Percentiles rank a stretch among this genome's conserved stretches.
phyloP scores from a whole-genome alignment of 441 rosid species.

The Pelargonium cotyledonis region DNA sequence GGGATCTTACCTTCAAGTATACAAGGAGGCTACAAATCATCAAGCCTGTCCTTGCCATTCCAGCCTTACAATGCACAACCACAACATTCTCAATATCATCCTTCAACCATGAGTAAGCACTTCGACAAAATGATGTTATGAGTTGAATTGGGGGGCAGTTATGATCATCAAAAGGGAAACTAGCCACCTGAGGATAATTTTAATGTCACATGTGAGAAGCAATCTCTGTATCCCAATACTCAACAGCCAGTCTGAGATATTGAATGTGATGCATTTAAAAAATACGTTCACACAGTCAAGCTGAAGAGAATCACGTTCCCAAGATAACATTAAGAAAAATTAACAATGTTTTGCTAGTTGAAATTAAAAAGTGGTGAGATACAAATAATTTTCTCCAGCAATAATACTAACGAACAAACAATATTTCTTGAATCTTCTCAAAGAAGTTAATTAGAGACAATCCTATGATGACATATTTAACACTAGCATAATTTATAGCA shows the following conservation, averaged over 20 bases:
- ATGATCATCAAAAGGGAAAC: conserved; percentile 97
- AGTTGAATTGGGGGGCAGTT: conserved; percentile 95
- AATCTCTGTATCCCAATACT: background rate
- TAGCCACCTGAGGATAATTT: conserved; percentile 62
- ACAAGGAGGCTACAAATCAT: conserved; percentile 96
- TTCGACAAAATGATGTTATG: conserved; percentile 74
- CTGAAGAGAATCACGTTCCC: no score
- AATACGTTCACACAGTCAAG: no score
- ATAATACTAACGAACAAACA: no score
- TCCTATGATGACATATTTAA: no score
- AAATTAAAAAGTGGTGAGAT: no score
- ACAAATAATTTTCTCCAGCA: no score
- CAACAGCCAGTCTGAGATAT: background rate
- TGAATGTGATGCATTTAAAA: background rate
- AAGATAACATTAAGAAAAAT: no score
- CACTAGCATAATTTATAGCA: no score
- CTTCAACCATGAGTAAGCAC: conserved; percentile 95
- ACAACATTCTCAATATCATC: conserved; percentile 98
- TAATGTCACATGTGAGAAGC: background rate
- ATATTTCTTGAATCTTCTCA: no score
- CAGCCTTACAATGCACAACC: conserved; percentile 98
- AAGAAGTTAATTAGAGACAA: no score
- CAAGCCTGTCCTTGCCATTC: conserved; percentile 98
- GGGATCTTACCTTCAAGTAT: conserved; percentile 58
- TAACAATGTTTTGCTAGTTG: no score